phyloP scores from a whole-genome alignment of 2,329 filamentous ascomycete species.

The Fusarium sp. region DNA sequence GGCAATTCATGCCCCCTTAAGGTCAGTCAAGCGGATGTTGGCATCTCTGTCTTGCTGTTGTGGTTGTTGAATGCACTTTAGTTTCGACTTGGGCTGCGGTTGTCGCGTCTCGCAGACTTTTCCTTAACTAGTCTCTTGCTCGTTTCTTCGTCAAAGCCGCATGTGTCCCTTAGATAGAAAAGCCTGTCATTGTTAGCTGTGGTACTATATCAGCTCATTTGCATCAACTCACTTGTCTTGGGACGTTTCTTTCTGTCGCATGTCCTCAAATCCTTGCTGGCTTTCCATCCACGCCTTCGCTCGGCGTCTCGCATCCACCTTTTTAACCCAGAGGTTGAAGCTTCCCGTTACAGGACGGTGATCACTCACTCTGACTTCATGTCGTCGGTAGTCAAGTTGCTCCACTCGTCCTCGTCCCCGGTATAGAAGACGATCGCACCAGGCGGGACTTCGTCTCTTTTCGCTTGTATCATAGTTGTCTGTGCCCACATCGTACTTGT shows the following conservation, averaged over 20 bases:
- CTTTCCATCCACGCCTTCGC: conserved; percentile 77
- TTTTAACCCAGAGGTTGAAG: conserved; percentile 88
- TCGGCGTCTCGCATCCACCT: conserved; percentile 75
- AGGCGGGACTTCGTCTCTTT: conserved; percentile 93
- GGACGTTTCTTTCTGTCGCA: conserved; percentile 74
- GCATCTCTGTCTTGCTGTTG: background rate
- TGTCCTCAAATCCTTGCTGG: conserved; percentile 78
- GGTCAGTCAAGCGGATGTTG: background rate
- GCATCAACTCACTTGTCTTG: conserved; percentile 79
- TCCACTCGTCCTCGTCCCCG: conserved; percentile 84
- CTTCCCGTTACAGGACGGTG: conserved; percentile 90
- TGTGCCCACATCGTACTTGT: conserved; percentile 97
- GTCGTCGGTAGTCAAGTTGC: conserved; percentile 87
- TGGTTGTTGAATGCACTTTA: conserved; percentile 8
- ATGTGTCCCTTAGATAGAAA: conserved; percentile 62
- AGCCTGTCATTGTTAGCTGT: conserved; percentile 54
- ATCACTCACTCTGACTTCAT: conserved; percentile 92
- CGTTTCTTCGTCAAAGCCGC: conserved; percentile 66
- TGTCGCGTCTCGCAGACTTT: conserved; percentile 45
- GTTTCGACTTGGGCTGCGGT: conserved; percentile 44
- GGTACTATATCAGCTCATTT: background rate
- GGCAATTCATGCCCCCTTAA: background rate
- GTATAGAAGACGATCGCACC: conserved; percentile 96
- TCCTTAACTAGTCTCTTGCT: conserved; percentile 61
- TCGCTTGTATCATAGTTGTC: conserved; percentile 95